phyloP scores from a whole-genome alignment of 1,139 yeast genomes.

The Saccharomyces hybrid region DNA sequence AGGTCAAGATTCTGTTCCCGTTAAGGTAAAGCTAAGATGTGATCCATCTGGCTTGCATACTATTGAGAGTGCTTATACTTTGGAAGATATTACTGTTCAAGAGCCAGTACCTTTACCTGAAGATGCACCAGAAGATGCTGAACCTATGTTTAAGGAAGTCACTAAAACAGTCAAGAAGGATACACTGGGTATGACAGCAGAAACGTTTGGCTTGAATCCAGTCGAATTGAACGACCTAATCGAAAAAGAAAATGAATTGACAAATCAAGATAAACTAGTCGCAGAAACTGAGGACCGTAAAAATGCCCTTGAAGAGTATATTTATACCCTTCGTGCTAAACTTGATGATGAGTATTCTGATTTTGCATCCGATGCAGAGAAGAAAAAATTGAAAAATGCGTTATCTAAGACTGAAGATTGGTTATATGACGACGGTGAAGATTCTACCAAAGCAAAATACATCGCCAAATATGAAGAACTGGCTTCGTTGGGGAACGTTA shows the following conservation, averaged over 20 bases:
- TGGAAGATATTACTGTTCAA: conserved; percentile 83
- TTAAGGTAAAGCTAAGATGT: conserved; percentile 90
- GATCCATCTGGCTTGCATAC: conserved; percentile 95
- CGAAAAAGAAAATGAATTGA: conserved; percentile 79
- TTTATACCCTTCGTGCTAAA: conserved; percentile 95
- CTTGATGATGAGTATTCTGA: conserved; percentile 84
- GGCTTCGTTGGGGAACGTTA: conserved; percentile 88
- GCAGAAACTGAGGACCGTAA: conserved; percentile 98
- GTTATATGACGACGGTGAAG: conserved; percentile 97
- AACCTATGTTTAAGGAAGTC: conserved; percentile 84
- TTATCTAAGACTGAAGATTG: conserved; percentile 90
- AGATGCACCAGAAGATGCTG: conserved; percentile 56
- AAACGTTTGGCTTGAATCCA: conserved; percentile 61
- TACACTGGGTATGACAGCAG: conserved; percentile 54
- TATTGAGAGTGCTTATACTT: conserved; percentile 90
- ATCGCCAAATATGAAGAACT: conserved; percentile 97
- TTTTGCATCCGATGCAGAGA: conserved; percentile 88
- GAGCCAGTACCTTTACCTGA: conserved; percentile 62
- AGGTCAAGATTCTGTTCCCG: conserved; percentile 73
- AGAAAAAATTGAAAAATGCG: conserved; percentile 64
- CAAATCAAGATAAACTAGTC: conserved; percentile 87
- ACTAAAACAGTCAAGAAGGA: conserved; percentile 92
- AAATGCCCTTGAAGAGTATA: conserved; percentile 97
- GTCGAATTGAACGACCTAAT: conserved; percentile 50
- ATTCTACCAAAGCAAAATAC: conserved; percentile 91